Conservation (phyloP, 129 eudicot genomes). For the Pseudognaphalium luteoalbum region DNA sequence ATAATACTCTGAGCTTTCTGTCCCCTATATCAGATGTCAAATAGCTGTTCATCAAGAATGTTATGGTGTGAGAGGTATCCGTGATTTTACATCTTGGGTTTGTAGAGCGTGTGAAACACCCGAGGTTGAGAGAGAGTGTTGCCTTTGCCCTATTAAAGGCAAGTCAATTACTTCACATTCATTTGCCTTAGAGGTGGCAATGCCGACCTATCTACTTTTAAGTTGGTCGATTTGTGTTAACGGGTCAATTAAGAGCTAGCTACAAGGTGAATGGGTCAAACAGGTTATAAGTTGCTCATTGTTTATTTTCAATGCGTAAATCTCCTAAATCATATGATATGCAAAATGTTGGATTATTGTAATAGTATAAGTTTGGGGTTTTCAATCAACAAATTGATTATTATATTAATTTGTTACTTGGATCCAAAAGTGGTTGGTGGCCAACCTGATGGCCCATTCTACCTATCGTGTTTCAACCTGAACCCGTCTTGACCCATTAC, state of each 20-base stretch:
- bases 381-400: background rate
- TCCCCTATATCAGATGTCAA: slow-evolving; percentile 59
- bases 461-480: background rate
- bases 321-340: background rate
- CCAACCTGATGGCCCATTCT: background rate
- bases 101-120: slow-evolving; percentile 96
- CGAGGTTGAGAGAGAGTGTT: slow-evolving; percentile 72
- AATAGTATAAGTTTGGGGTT: background rate
- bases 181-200: background rate
- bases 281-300: background rate
- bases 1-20: slow-evolving; percentile 3
- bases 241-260: background rate
- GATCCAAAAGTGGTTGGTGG: too few relatives aligned
- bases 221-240: background rate
- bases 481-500: background rate
- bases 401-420: too few relatives aligned
- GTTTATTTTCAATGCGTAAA: background rate
- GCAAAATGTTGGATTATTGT: background rate
- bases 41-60: slow-evolving; percentile 99
- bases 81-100: slow-evolving; percentile 91
- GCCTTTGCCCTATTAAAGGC: slow-evolving; percentile 97
- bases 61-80: slow-evolving; percentile 62
- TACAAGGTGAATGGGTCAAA: background rate
- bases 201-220: background rate
- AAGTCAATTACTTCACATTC: slow-evolving; percentile 21